phyloP scores from a whole-genome alignment of 2,329 filamentous ascomycete species.

The Polytolypa hystricis region DNA sequence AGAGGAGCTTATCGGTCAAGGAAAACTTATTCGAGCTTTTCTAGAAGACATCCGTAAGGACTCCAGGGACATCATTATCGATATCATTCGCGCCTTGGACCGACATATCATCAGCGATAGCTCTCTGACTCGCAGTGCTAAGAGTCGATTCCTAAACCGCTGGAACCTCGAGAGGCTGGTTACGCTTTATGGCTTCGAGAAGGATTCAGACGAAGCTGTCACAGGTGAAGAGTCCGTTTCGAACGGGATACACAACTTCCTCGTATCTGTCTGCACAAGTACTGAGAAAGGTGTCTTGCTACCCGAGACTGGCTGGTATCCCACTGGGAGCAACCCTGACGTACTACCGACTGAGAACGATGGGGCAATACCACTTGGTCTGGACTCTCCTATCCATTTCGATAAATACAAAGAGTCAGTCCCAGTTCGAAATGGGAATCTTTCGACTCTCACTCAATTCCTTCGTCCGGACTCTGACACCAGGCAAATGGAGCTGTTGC shows the following conservation, averaged over 20 bases:
- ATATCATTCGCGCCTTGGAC: conserved; percentile 62
- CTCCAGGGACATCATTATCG: conserved; percentile 59
- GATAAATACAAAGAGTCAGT: conserved; percentile 55
- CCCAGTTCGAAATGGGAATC: conserved; percentile 64
- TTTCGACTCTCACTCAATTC: conserved; percentile 67
- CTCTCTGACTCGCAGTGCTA: conserved; percentile 60
- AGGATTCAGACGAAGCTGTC: conserved; percentile 35
- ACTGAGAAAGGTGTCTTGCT: conserved; percentile 63
- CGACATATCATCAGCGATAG: conserved; percentile 63
- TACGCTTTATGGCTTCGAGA: conserved; percentile 52
- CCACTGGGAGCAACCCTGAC: conserved; percentile 54
- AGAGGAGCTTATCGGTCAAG: conserved; percentile 68
- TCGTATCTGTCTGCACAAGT: conserved; percentile 64
- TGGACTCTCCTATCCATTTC: conserved; percentile 61
- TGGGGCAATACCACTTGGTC: conserved; percentile 47
- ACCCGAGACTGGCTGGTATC: conserved; percentile 73
- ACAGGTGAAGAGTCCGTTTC: conserved; percentile 42
- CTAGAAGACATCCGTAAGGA: conserved; percentile 71
- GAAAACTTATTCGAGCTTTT: conserved; percentile 55
- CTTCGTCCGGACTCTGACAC: conserved; percentile 74
- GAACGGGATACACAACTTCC: conserved; percentile 61
- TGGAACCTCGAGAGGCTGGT: conserved; percentile 62
- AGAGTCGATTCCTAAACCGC: conserved; percentile 64
- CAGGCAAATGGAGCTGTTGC: conserved; percentile 68
- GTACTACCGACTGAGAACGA: conserved; percentile 37